Conservation (phyloP, 768 basidiomycete species). For the Psilocybe sp. region DNA sequence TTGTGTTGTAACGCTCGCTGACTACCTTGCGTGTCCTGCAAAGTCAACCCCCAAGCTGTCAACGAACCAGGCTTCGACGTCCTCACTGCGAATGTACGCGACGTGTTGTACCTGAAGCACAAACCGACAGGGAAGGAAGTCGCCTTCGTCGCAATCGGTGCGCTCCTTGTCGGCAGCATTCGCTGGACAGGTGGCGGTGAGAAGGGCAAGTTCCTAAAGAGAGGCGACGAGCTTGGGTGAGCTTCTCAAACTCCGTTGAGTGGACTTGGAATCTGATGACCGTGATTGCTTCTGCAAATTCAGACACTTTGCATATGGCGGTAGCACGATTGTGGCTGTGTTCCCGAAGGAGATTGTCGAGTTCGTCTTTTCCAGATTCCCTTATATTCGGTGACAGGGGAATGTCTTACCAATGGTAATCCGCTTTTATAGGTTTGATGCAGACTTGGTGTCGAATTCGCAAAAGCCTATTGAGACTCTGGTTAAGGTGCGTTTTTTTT, state of each 20-base stretch:
- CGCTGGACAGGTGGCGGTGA: constrained; percentile 55
- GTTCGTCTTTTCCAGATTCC: constrained; percentile 24
- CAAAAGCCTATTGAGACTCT: constrained; percentile 59
- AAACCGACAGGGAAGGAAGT: constrained; percentile 41
- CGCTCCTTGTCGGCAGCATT: constrained; percentile 78
- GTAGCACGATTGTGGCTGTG: constrained; percentile 65
- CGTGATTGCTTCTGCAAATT: constrained; percentile 26
- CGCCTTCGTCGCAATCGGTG: constrained; percentile 75
- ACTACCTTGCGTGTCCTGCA: not conserved
- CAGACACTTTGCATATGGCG: constrained; percentile 68
- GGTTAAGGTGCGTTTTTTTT: constrained; percentile 43
- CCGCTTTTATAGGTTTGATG: constrained; percentile 43
- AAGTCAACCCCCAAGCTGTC: constrained; percentile 77
- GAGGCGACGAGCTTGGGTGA: constrained; percentile 63
- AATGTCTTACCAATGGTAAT: not conserved
- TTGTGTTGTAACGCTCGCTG: not conserved
- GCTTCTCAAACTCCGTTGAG: not conserved
- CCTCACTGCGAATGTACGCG: constrained; percentile 61
- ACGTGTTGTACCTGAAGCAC: constrained; percentile 52
- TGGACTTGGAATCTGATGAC: not conserved
- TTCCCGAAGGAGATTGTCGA: constrained; percentile 52
- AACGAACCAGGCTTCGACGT: constrained; percentile 66
- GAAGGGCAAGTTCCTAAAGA: constrained; percentile 42
- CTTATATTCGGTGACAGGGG: not conserved
- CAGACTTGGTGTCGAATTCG: constrained; percentile 59